Conservation (phyloP, 805 yeast genomes). For the Tetrapisispora taiwanensis region DNA sequence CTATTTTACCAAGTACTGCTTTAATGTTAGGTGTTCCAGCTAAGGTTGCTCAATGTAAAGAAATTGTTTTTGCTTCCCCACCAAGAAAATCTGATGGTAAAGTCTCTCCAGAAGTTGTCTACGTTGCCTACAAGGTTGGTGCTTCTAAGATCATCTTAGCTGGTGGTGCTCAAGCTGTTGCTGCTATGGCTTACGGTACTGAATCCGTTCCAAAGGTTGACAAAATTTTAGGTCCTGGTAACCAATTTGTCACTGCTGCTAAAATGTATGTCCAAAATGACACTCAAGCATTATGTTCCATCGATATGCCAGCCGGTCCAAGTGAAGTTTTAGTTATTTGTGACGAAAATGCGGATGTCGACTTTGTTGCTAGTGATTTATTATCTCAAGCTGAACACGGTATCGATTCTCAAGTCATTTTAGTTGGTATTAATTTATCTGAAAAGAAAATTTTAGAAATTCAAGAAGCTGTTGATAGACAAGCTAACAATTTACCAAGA, state of each 20-base stretch:
- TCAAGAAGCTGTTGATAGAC: conserved; percentile 74
- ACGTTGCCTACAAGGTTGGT: conserved; percentile 93
- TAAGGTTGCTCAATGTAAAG: conserved; percentile 91
- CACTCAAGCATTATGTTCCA: conserved; percentile 86
- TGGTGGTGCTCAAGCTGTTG: conserved; percentile 99
- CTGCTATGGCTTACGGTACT: conserved; percentile 98
- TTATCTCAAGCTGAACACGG: conserved; percentile 99
- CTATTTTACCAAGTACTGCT: conserved; percentile 94
- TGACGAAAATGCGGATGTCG: conserved; percentile 80
- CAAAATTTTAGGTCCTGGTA: conserved; percentile 97
- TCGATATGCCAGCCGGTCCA: conserved; percentile 99
- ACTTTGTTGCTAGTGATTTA: conserved; percentile 93
- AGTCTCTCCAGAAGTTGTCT: conserved; percentile 92
- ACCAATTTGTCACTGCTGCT: conserved; percentile 98
- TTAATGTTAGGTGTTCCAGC: conserved; percentile 99
- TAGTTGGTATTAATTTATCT: conserved; percentile 69
- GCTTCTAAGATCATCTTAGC: conserved; percentile 86
- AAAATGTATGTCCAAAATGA: conserved; percentile 96
- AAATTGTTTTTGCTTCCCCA: conserved; percentile 88
- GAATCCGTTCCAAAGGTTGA: conserved; percentile 86
- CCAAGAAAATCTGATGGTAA: conserved; percentile 82
- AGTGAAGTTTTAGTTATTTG: conserved; percentile 96
- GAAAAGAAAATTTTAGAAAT: conserved; percentile 51
- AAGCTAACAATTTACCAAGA: conserved; percentile 79
- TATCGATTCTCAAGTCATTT: conserved; percentile 91